phyloP scores from a whole-genome alignment of 2,329 filamentous ascomycete genomes.

The Sclerotinia glacialis region DNA sequence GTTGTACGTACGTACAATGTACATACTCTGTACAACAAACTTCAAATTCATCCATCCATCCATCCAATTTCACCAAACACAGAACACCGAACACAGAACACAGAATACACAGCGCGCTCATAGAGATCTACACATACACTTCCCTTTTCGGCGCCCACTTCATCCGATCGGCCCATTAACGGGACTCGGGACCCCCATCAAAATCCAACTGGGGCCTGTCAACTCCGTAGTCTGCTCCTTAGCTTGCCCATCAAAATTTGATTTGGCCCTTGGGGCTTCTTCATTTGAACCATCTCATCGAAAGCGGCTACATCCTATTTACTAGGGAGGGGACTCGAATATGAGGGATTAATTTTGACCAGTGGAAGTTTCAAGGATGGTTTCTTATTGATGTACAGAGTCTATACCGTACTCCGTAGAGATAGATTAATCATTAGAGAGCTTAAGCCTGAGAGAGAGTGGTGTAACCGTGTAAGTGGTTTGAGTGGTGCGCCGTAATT shows the following conservation, averaged over 20 bases:
- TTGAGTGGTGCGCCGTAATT: not conserved
- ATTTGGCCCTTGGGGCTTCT: not conserved
- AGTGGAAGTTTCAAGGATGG: slow-evolving; percentile 26
- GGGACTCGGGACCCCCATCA: not conserved
- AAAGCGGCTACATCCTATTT: not conserved
- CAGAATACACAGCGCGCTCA: not conserved
- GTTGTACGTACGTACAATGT: too few relatives aligned
- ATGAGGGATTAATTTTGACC: slow-evolving; percentile 37
- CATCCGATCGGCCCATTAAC: slow-evolving; percentile 1
- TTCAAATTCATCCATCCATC: not conserved
- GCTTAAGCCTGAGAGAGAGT: too few relatives aligned
- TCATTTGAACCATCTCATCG: not conserved
- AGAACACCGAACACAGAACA: too few relatives aligned
- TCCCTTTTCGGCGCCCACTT: not conserved
- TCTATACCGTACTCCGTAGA: not conserved
- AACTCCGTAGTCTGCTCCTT: too few relatives aligned
- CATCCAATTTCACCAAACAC: too few relatives aligned
- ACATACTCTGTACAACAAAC: not conserved
- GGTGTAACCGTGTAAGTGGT: not conserved
- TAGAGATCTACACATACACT: not conserved
- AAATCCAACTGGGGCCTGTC: not conserved
- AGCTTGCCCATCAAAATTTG: not conserved
- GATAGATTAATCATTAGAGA: too few relatives aligned
- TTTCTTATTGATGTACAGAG: not conserved
- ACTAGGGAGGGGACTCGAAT: not conserved